Percentiles rank a stretch among this genome's conserved stretches.
phyloP scores from a whole-genome alignment of 805 yeast species.

The Millerozyma acaciae region DNA sequence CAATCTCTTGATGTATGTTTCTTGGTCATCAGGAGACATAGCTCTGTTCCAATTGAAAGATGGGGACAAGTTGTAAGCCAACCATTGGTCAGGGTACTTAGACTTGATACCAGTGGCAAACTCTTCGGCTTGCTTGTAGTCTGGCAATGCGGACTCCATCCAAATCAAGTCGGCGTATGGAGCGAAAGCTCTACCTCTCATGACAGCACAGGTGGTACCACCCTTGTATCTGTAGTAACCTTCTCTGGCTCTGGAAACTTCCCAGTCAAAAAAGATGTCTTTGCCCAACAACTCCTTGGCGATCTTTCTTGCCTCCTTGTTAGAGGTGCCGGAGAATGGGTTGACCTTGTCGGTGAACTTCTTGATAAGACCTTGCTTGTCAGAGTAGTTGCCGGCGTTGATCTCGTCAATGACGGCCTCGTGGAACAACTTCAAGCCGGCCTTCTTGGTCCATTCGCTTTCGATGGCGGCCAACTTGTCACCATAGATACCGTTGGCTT shows the following conservation, averaged over 20 bases:
- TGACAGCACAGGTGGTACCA: conserved; percentile 95
- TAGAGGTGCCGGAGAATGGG: conserved; percentile 72
- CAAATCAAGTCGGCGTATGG: conserved; percentile 94
- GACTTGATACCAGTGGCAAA: conserved; percentile 88
- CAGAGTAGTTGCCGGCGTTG: conserved; percentile 51
- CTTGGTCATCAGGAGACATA: conserved; percentile 82
- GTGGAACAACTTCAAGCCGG: conserved; percentile 83
- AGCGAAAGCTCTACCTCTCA: conserved; percentile 92
- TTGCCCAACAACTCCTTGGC: conserved; percentile 75
- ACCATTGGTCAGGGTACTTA: conserved; percentile 85
- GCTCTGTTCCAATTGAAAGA: conserved; percentile 98
- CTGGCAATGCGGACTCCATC: conserved; percentile 98
- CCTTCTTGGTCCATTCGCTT: conserved; percentile 74
- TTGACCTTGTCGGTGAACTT: conserved; percentile 65
- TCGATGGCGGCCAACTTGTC: conserved; percentile 69
- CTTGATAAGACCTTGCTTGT: conserved; percentile 60
- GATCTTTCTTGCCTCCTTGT: conserved; percentile 72
- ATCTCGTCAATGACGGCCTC: conserved; percentile 89
- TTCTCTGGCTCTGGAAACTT: conserved; percentile 89
- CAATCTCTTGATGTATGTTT: conserved; percentile 82
- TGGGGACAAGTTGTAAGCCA: conserved; percentile 94
- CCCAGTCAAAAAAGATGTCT: conserved; percentile 92
- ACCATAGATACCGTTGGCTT: conserved; percentile 68
- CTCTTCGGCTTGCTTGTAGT: conserved; percentile 87
- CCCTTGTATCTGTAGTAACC: conserved; percentile 96